Evolutionary conservation across 257 asterid species (phyloP).

Genomic region (Linaria vulgaris): DNA sequence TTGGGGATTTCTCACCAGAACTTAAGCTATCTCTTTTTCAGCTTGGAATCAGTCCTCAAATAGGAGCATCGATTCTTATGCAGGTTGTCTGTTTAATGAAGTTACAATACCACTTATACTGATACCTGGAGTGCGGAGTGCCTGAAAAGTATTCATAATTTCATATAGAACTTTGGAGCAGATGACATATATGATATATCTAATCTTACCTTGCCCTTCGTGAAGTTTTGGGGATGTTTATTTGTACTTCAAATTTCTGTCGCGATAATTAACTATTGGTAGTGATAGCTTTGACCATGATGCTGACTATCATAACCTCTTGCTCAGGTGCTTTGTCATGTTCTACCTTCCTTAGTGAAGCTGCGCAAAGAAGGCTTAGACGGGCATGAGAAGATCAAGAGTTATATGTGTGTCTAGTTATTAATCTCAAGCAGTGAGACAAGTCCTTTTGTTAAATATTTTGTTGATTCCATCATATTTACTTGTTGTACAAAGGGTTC

Average conservation of each 20-base stretch:
- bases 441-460: slow-evolving; percentile 34
- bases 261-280: slow-evolving; percentile 16
- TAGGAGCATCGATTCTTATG: slow-evolving; percentile 95
- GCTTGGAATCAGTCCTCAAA: slow-evolving; percentile 98
- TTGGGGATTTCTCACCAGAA: slow-evolving; percentile 79
- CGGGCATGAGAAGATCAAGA: slow-evolving; percentile 98
- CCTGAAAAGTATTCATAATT: slow-evolving; percentile 3
- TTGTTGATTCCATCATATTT: slow-evolving; percentile 17
- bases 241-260: slow-evolving; percentile 7
- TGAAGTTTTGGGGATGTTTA: slow-evolving; percentile 1
- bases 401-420: slow-evolving; percentile 97
- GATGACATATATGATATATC: background rate
- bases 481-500: slow-evolving; percentile 4
- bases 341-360: slow-evolving; percentile 90
- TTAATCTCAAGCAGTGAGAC: slow-evolving; percentile 72
- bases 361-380: slow-evolving; percentile 98
- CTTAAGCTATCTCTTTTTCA: slow-evolving; percentile 95
- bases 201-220: background rate
- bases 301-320: slow-evolving; percentile 20
- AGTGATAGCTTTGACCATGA: slow-evolving; percentile 12
- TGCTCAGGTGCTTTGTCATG: slow-evolving; percentile 78
- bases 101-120: background rate
- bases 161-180: background rate
- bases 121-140: slow-evolving; percentile 10
- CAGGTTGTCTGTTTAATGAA: slow-evolving; percentile 51